Base-by-base conservation (phyloP, 1,284 basidiomycete genomes). In the Austroboletus rostrupii region DNA sequence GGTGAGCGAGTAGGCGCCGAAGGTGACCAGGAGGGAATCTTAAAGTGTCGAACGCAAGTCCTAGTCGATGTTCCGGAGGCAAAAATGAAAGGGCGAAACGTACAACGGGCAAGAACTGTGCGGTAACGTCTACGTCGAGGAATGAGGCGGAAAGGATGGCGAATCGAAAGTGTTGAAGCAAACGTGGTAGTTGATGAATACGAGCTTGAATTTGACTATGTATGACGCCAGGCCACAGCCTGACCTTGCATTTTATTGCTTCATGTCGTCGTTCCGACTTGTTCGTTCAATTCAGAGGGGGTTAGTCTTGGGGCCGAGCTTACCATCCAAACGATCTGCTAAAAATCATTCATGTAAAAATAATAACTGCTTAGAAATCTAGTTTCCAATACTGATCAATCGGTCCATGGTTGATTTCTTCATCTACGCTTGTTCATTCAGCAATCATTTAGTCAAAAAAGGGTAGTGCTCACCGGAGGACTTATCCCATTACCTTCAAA, bases 1-100 rank as follows among this genome's bases (percentile, higher is more conserved):
- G 65, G 78, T 78, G 17, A 90, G 76, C 6, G 84, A 86, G 62
- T 87, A 90, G 2, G 86, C 78, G 10, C 87, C 87, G 53, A 88
- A 87, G 2, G 82, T 70, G 3, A 90, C 84, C 20, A 90, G 74
- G 19, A 87, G 3, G 86, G 85, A 41, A 89, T 65, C 86, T 88
- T 54, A 9, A 4, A 21, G 2, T 9, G 3, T 32, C 9, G n/a
- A 23, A 41, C 14, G 44, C 44, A 1, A 42, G 48, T 29, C 39
- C 8, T 29, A 12, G 35, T 26, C 23, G 23, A 26, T 7, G 21
- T 36, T 36, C n/a, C 11, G 35, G 35, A 21, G 12, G 5, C 12
- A 9, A 21, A 23, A 7, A 7, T 9, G 14, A 16, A 35, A 21
- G 12, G n/a, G 3, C 26, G 16, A 33, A 21, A 43, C 54, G 46